phyloP scores from a whole-genome alignment of 2,329 filamentous ascomycete genomes.

The Cytospora paraplurivora region DNA sequence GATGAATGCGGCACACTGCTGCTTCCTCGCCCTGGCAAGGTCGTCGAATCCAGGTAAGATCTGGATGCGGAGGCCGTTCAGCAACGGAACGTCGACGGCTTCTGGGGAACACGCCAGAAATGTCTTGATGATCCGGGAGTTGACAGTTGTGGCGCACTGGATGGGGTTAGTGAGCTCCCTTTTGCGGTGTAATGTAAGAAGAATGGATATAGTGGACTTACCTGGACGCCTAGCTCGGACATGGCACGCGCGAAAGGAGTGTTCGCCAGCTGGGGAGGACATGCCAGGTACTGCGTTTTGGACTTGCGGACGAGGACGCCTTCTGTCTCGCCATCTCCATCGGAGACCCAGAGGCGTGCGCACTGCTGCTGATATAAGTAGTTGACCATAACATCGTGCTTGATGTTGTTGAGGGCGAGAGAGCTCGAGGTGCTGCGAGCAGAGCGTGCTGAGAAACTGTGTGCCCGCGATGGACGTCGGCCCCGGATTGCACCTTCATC shows the following conservation, averaged over 20 bases:
- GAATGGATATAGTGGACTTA: constrained; percentile 40
- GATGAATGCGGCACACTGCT: constrained; percentile 80
- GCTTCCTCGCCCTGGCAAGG: constrained; percentile 69
- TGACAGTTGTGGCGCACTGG: constrained; percentile 78
- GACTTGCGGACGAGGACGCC: constrained; percentile 72
- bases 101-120: constrained; percentile 74
- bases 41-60: constrained; percentile 73
- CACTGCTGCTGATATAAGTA: constrained; percentile 82
- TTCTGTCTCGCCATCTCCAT: constrained; percentile 67
- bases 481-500: constrained; percentile 38
- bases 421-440: constrained; percentile 50
- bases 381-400: constrained; percentile 82
- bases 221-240: constrained; percentile 70
- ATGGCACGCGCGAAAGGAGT: constrained; percentile 67
- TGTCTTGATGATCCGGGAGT: constrained; percentile 76
- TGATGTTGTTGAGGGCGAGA: constrained; percentile 69
- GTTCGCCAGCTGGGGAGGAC: constrained; percentile 64
- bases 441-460: constrained; percentile 50
- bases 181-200: not conserved
- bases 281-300: constrained; percentile 71
- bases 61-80: constrained; percentile 76
- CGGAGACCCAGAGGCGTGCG: constrained; percentile 71
- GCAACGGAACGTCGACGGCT: constrained; percentile 72
- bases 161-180: not conserved
- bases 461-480: constrained; percentile 50